Percentiles rank a stretch among this genome's conserved stretches.
Evolutionary conservation across 768 basidiomycete genomes (phyloP).

Genomic region (Peribolospora kevripleyi): DNA sequence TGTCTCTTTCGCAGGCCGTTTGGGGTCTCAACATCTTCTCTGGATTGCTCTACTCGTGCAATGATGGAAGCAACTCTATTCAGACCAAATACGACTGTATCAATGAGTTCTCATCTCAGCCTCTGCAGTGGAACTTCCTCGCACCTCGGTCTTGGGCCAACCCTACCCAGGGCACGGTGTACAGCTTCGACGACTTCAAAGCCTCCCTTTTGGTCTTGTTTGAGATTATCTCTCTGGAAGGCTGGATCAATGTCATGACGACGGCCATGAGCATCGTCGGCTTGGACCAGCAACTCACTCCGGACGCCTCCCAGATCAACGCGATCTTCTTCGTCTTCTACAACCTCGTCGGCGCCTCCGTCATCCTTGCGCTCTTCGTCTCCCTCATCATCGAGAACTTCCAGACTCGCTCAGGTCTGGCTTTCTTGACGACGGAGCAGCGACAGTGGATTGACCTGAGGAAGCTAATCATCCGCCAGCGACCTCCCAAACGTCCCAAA

Average conservation of each 20-base stretch:
- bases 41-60: slow-evolving; percentile 62
- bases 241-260: slow-evolving; percentile 85
- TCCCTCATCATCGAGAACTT: slow-evolving; percentile 82
- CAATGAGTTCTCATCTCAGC: slow-evolving; percentile 40
- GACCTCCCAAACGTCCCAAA: slow-evolving; percentile 59
- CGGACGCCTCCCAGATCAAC: slow-evolving; percentile 51
- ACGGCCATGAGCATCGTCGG: slow-evolving; percentile 57
- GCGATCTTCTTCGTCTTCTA: slow-evolving; percentile 78
- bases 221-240: slow-evolving; percentile 85
- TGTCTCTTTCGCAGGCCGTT: slow-evolving; percentile 52
- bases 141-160: slow-evolving; percentile 75
- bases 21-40: slow-evolving; percentile 88
- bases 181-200: slow-evolving; percentile 71
- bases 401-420: slow-evolving; percentile 58
- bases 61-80: slow-evolving; percentile 29
- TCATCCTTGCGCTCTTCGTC: slow-evolving; percentile 28
- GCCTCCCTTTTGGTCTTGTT: slow-evolving; percentile 71
- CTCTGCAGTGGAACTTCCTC: slow-evolving; percentile 34
- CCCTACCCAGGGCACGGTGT: slow-evolving; percentile 55
- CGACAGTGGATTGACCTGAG: slow-evolving; percentile 84
- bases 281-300: slow-evolving; percentile 38
- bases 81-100: slow-evolving; percentile 40
- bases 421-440: slow-evolving; percentile 63
- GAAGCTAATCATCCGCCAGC: slow-evolving; percentile 63
- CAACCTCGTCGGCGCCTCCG: slow-evolving; percentile 77